phyloP scores from a whole-genome alignment of 495 filamentous ascomycete species.

The Aspergillus biplanus region DNA sequence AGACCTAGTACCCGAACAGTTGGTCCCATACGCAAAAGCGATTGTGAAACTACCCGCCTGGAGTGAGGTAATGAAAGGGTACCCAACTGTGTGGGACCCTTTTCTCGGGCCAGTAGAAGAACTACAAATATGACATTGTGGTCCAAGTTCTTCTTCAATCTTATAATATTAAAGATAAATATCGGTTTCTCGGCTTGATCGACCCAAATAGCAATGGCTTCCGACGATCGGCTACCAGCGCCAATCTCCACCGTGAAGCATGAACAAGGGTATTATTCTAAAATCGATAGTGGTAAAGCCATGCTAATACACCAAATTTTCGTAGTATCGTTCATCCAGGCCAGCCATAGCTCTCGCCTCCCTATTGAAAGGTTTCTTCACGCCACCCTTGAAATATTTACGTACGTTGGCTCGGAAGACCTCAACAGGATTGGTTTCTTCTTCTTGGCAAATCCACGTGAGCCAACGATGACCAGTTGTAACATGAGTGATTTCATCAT shows the following conservation, averaged over 20 bases:
- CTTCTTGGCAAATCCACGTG: constrained; percentile 56
- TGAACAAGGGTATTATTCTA: too few species aligned
- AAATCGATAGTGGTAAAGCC: too few species aligned
- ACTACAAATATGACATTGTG: neutral
- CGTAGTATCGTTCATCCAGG: constrained; percentile 54
- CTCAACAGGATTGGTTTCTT: constrained; percentile 52
- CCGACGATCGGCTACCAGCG: too few species aligned
- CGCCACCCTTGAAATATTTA: constrained; percentile 49
- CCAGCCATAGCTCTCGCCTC: constrained; percentile 54
- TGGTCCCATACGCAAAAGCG: constrained; percentile 14
- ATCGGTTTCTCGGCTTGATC: neutral
- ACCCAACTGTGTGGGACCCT: constrained; percentile 20
- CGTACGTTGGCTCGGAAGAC: constrained; percentile 54
- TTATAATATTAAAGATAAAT: neutral
- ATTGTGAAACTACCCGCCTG: constrained; percentile 14
- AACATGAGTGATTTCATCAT: constrained; percentile 60
- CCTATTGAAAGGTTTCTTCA: constrained; percentile 54
- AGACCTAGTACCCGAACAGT: constrained; percentile 13
- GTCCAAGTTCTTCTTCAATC: neutral
- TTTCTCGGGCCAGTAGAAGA: constrained; percentile 16
- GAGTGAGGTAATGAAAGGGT: constrained; percentile 11
- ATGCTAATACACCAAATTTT: constrained; percentile 23
- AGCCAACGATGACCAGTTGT: constrained; percentile 58
- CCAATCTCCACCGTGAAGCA: too few species aligned
- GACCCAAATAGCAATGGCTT: neutral